A percentile compares a stretch with the other conserved stretches of the same genome.
These are phyloP conservation scores for Lachnellula suecica DNA, from an alignment of 2,329 filamentous ascomycete species.

Conservation along the genomic window DNA sequence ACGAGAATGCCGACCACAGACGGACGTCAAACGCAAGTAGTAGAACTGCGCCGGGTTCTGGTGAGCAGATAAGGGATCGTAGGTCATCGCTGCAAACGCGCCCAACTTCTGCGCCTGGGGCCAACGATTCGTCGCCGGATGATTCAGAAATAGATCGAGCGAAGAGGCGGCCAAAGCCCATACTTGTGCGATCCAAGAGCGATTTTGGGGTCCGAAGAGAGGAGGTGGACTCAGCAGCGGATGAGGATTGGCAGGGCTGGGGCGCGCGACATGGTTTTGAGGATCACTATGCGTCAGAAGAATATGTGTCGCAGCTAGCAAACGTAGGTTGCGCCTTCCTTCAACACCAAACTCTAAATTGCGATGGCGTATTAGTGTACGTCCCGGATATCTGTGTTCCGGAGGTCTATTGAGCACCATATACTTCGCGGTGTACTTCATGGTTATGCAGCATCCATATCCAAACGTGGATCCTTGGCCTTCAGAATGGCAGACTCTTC, in stretches of 20 bases:
- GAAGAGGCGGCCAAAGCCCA: constrained; percentile 23
- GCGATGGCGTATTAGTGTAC: background rate
- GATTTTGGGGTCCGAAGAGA: constrained; percentile 49
- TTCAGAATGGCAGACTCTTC: background rate
- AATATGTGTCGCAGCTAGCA: constrained; percentile 67
- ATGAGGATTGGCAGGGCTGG: constrained; percentile 32
- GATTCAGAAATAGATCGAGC: constrained; percentile 26
- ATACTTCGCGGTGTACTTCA: background rate
- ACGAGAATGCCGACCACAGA: constrained; percentile 8
- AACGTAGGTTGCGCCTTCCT: constrained; percentile 48
- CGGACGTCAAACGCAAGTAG: constrained; percentile 3
- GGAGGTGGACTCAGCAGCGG: constrained; percentile 22
- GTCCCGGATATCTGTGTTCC: background rate
- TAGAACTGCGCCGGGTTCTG: background rate
- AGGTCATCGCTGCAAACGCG: constrained; percentile 10
- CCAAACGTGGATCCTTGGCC: background rate
- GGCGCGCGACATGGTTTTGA: constrained; percentile 68
- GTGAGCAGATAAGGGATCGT: constrained; percentile 7
- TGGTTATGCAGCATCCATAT: constrained; percentile 5
- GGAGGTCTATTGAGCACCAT: background rate
- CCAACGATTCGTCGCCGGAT: constrained; percentile 28
- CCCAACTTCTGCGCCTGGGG: constrained; percentile 24
- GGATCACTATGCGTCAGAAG: constrained; percentile 68
- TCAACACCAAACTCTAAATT: constrained; percentile 3
- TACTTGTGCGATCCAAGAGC: constrained; percentile 45